Evolutionary conservation across 2,329 filamentous ascomycete genomes (phyloP).

Genomic region (Paecilomyces niveus): DNA sequence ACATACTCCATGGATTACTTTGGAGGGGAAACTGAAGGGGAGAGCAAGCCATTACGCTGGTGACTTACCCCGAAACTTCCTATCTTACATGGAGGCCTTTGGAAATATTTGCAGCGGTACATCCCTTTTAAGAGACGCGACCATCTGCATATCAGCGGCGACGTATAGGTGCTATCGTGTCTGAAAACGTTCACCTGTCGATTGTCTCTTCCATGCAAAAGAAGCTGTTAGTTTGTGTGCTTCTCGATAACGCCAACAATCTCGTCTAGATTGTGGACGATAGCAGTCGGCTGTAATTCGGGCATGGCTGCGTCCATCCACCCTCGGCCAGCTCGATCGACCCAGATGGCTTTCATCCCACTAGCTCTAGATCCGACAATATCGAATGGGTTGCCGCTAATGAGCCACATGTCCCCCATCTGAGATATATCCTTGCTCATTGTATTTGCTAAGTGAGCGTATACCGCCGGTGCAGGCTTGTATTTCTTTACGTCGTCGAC

Average conservation of each 20-base stretch:
- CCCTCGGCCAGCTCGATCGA: constrained; percentile 55
- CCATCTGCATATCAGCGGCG: background rate
- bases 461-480: constrained; percentile 59
- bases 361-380: constrained; percentile 55
- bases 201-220: background rate
- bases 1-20: constrained; percentile 27
- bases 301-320: constrained; percentile 59
- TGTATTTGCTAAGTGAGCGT: constrained; percentile 50
- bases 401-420: constrained; percentile 55
- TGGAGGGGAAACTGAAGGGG: constrained; percentile 43
- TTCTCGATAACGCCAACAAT: constrained; percentile 39
- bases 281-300: constrained; percentile 44
- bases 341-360: constrained; percentile 60
- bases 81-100: constrained; percentile 36
- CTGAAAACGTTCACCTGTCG: background rate
- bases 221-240: background rate
- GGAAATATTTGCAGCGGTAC: constrained; percentile 42
- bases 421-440: constrained; percentile 40
- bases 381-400: constrained; percentile 69
- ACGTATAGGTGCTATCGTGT: background rate
- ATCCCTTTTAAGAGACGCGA: constrained; percentile 9
- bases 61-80: constrained; percentile 41
- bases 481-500: constrained; percentile 55
- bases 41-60: constrained; percentile 29
- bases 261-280: constrained; percentile 51